phyloP scores from a whole-genome alignment of 345 rosid genomes.

The Salix dunnii region DNA sequence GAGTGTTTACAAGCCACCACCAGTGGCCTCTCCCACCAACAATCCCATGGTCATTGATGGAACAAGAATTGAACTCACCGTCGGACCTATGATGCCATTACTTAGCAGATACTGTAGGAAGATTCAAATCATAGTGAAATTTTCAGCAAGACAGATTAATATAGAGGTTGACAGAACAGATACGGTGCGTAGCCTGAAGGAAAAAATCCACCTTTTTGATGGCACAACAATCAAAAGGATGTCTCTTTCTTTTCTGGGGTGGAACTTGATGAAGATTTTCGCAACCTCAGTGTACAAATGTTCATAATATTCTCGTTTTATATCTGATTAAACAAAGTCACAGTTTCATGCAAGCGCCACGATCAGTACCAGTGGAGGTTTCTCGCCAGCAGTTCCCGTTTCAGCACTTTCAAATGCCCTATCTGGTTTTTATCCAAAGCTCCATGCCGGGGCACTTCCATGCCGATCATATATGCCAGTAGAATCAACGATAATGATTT shows the following conservation, averaged over 20 bases:
- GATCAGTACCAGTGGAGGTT: neutral
- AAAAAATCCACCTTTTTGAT: constrained; percentile 67
- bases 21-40: no score
- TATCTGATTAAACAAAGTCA: no score
- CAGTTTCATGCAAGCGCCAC: no score
- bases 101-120: constrained; percentile 11
- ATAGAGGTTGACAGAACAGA: constrained; percentile 67
- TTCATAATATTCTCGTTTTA: no score
- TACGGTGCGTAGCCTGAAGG: constrained; percentile 76
- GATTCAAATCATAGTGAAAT: constrained; percentile 51
- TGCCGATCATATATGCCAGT: neutral
- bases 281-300: constrained; percentile 40
- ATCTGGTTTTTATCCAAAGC: neutral
- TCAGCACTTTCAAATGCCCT: neutral
- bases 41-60: constrained; percentile 66
- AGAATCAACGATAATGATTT: neutral
- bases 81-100: constrained; percentile 23
- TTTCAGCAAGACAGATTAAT: constrained; percentile 43
- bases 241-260: constrained; percentile 55
- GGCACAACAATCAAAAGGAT: constrained; percentile 59
- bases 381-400: neutral
- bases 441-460: neutral
- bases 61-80: constrained; percentile 62
- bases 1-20: no score
- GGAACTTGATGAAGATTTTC: constrained; percentile 66